Base-by-base conservation (phyloP, 169 alveolate species). In the Eimeria tenella region DNA sequence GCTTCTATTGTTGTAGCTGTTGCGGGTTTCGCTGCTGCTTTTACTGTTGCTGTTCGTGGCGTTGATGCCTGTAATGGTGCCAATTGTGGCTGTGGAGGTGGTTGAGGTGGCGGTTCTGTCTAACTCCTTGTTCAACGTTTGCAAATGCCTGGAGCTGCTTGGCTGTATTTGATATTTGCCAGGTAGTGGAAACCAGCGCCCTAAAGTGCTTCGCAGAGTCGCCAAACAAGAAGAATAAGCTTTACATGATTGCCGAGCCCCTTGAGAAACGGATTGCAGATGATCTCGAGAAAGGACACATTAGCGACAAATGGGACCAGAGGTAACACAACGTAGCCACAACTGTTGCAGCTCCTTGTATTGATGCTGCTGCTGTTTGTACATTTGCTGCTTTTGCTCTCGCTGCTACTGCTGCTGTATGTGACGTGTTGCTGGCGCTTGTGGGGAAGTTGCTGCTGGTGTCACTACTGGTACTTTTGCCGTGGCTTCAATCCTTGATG, bases 171-270 rank as follows among this genome's bases (percentile, higher is more conserved):
- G 21, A 13, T 58, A 17, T 3, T 13, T 68, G 11, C 42, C 77
- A 68, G 77, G 77, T 98, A 13, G 96, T 97, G 94, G 99, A 99
- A 94, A 98, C 99, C 58, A 98, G 99, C 15, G 98, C 99, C 68
- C 96, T 98, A 75, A 98, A 98, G 97, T 98, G 99, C 93, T 98
- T 96, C 92, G 99, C 99, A 25, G 99, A 98, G 93, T 98, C 99
- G 49, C 99, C 99, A 13, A 99, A 99, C 97, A 97, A 97, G 94
- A 97, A 97, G 95, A 99, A 99, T 96, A 97, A 97, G 94, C 94
- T 99, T 50, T 97, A 97, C 88, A 98, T 98, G 98, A 97, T 97
- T 49, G 98, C 99, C 8, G 99, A 98, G 82, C 99, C 99, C 7
- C 96, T 99, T 91, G 99, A 98, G 88, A 97, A 96, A 84, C 96